These are phyloP conservation scores for Ganoderma lucidum DNA, from an alignment of 1,284 basidiomycete genomes.

Conservation along the genomic window DNA sequence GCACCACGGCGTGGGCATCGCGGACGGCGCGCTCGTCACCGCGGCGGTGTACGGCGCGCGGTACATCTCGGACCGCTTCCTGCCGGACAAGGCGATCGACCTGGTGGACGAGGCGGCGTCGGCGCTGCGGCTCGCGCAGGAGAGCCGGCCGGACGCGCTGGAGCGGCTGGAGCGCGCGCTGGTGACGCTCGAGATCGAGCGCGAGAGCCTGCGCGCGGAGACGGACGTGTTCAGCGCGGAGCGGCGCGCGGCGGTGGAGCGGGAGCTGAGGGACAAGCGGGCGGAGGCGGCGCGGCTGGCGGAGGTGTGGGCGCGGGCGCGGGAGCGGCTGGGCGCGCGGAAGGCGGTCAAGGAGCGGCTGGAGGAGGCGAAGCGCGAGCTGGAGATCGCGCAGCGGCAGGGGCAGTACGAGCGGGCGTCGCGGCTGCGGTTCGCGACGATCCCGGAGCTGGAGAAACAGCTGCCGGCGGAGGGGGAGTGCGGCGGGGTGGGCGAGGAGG, in stretches of 20 bases:
- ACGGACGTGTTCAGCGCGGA: slow-evolving; percentile 84
- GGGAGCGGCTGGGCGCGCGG: slow-evolving; percentile 77
- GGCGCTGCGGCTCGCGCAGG: slow-evolving; percentile 88
- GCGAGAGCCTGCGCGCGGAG: slow-evolving; percentile 86
- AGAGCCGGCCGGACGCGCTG: slow-evolving; percentile 88
- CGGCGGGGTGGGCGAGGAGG: too few species aligned
- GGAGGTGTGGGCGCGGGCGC: slow-evolving; percentile 83
- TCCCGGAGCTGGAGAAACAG: slow-evolving; percentile 82
- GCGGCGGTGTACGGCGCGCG: slow-evolving; percentile 86
- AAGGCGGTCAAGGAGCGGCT: slow-evolving; percentile 83
- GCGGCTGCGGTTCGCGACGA: slow-evolving; percentile 82
- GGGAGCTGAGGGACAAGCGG: slow-evolving; percentile 65
- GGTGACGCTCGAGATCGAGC: slow-evolving; percentile 89
- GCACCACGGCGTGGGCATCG: slow-evolving; percentile 92
- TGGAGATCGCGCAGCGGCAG: slow-evolving; percentile 89
- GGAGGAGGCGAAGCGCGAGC: slow-evolving; percentile 86
- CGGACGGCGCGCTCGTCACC: slow-evolving; percentile 87
- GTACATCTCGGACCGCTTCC: slow-evolving; percentile 86
- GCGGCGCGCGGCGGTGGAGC: slow-evolving; percentile 73
- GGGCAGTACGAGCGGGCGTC: slow-evolving; percentile 87
- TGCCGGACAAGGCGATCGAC: slow-evolving; percentile 93
- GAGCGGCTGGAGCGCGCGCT: slow-evolving; percentile 87
- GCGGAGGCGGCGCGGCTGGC: slow-evolving; percentile 70
- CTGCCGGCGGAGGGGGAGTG: slow-evolving; percentile 75
- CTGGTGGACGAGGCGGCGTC: slow-evolving; percentile 92